phyloP scores from a whole-genome alignment of 176 grass and related monocot species.

The Echinochloa phyllopogon region DNA sequence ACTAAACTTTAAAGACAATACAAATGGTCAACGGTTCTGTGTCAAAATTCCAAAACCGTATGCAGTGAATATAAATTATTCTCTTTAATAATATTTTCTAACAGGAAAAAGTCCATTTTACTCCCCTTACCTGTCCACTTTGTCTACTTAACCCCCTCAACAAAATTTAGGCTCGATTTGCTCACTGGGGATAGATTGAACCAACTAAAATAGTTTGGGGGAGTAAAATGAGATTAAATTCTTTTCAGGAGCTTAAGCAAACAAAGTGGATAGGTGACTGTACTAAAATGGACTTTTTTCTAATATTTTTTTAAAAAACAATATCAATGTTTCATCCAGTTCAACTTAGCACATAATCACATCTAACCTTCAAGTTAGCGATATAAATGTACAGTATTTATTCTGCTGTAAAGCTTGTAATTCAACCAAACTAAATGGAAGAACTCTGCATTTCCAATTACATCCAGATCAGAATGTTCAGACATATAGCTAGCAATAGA shows the following conservation, averaged over 20 bases:
- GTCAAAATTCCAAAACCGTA: neutral
- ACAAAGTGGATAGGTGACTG: no score
- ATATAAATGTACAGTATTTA: neutral
- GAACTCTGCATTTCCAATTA: neutral
- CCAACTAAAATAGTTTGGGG: no score
- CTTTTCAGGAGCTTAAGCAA: no score
- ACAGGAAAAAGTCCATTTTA: no score
- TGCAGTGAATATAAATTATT: neutral
- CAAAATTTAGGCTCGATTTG: no score
- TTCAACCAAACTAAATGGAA: neutral
- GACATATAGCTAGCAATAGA: constrained; percentile 7
- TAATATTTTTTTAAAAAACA: neutral
- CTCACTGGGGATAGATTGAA: no score
- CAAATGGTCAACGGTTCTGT: neutral
- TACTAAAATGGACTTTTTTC: no score
- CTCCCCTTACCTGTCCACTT: no score
- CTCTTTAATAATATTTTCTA: neutral
- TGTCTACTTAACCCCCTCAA: no score
- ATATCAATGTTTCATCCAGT: neutral
- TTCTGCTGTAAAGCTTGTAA: neutral
- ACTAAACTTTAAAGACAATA: neutral
- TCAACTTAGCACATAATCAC: neutral
- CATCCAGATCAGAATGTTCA: constrained; percentile 7
- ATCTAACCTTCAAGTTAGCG: constrained; percentile 12
- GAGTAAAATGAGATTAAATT: no score